These are phyloP conservation scores for Lachnellula cervina DNA, from an alignment of 2,329 filamentous ascomycete species.

Conservation along the genomic window DNA sequence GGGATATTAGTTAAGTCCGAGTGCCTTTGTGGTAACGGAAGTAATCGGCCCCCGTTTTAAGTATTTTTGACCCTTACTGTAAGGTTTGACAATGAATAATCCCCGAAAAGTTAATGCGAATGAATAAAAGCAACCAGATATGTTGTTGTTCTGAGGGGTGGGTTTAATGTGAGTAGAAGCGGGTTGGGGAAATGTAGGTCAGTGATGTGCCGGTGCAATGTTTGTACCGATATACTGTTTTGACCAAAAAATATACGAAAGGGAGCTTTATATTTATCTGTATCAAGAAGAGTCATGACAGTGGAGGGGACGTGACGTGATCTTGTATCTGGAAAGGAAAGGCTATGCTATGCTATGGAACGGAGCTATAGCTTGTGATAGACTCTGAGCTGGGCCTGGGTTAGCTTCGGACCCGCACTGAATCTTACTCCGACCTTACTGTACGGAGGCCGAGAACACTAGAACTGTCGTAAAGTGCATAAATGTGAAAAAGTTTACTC, in stretches of 20 bases:
- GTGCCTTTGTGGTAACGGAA: conserved; percentile 8
- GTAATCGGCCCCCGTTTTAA: conserved; percentile 8
- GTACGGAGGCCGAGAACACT: conserved; percentile 4
- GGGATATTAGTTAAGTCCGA: conserved; percentile 21
- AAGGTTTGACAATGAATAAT: not conserved
- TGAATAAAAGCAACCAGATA: too few species aligned
- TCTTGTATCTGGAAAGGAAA: conserved; percentile 2
- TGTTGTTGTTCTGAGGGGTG: not conserved
- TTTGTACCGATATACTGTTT: not conserved
- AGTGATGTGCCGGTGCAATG: not conserved
- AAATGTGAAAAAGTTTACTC: too few species aligned
- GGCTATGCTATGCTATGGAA: not conserved
- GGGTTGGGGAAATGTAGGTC: not conserved
- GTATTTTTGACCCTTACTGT: conserved; percentile 8
- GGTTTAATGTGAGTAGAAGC: not conserved
- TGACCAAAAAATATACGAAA: not conserved
- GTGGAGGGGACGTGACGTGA: conserved; percentile 8
- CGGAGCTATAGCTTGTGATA: not conserved
- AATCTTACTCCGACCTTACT: conserved; percentile 10
- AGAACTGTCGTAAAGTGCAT: not conserved
- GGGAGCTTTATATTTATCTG: not conserved
- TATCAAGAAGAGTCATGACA: not conserved
- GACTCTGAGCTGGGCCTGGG: not conserved
- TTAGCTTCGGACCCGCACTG: conserved; percentile 8
- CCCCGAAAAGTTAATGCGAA: too few species aligned